Base-by-base conservation (phyloP, 2,329 filamentous ascomycete species). In the Trichothecium roseum region DNA sequence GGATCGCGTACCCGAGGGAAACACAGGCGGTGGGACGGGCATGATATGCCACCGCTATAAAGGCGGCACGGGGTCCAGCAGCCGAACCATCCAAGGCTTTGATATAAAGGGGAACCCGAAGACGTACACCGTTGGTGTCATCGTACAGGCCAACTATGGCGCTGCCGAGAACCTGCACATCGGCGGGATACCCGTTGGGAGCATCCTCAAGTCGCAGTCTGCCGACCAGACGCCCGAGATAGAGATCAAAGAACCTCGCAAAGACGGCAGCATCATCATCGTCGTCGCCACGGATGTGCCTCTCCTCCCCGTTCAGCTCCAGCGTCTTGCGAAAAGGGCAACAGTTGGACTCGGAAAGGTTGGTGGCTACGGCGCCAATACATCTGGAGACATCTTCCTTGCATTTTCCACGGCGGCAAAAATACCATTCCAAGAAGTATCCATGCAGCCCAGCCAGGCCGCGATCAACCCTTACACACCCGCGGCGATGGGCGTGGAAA, bases 131-230 rank as follows among this genome's bases (percentile, higher is more conserved):
- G 62, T 83, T 15, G 78, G 63, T 1, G 75, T 70, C 2, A 58
- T 84, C 7, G 72, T 78, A 3, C 77, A 81, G 52, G 68, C 72
- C 31, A 83, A 83, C 50, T 83, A 81, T 48, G 78, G 78, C 8
- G 56, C 61, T 22, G 61, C 63, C 39, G 55, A 64, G 28, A 68
- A 76, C 43, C 63, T 83, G 35, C 62, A 64, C 28, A 70, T 83
- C 39, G 63, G 66, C 1, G 74, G 77, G 3, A 69, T 78, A 3
- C 76, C 78, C 0, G 61, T 83, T 4, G 79, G 78, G 1, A 65
- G 66, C 29, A 57, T 78, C 32, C 59, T 81, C 14, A 59, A 66
- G 40, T 62, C 70, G 43, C 50, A 49, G 13, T 45, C 47, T 38
- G 49, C 42, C 13, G 32, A 34, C 4, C 18, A 32, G 9, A 43